phyloP scores from a whole-genome alignment of 2,329 filamentous ascomycete species.

The Aspergillus persii region DNA sequence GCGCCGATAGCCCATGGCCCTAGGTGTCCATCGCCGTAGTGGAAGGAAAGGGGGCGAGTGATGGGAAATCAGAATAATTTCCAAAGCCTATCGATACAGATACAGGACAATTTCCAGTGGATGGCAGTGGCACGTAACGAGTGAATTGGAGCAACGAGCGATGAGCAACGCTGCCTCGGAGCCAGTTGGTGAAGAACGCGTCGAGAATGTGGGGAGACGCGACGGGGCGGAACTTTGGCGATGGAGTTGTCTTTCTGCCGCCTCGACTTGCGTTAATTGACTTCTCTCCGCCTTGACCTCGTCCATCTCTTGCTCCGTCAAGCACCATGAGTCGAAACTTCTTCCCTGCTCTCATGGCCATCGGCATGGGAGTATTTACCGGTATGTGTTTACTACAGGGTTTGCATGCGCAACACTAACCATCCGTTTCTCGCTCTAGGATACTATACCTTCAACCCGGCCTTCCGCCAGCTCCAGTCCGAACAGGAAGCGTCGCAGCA shows the following conservation, averaged over 20 bases:
- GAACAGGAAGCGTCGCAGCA: slow-evolving; percentile 23
- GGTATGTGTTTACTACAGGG: slow-evolving; percentile 24
- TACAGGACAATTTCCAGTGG: neutral
- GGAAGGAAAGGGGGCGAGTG: neutral
- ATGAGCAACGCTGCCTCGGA: neutral
- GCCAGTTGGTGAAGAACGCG: slow-evolving; percentile 20
- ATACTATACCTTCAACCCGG: slow-evolving; percentile 45
- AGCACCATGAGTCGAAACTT: slow-evolving; percentile 11
- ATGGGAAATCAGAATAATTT: slow-evolving; percentile 1
- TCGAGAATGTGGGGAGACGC: slow-evolving; percentile 28
- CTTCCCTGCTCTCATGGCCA: slow-evolving; percentile 8
- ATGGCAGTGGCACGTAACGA: neutral
- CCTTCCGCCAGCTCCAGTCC: slow-evolving; percentile 35
- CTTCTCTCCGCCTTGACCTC: too few species aligned
- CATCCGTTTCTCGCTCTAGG: slow-evolving; percentile 25
- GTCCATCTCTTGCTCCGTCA: too few species aligned
- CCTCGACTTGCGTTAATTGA: too few species aligned
- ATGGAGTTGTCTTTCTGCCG: slow-evolving; percentile 19
- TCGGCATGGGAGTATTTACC: slow-evolving; percentile 29
- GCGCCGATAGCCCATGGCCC: slow-evolving; percentile 36
- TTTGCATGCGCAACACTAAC: slow-evolving; percentile 6
- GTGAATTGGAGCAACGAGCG: neutral
- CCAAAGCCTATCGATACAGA: neutral
- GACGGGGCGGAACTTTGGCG: slow-evolving; percentile 24
- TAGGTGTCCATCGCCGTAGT: slow-evolving; percentile 25